phyloP scores from a whole-genome alignment of 306 rosid species.

The Vigna nakashimae region DNA sequence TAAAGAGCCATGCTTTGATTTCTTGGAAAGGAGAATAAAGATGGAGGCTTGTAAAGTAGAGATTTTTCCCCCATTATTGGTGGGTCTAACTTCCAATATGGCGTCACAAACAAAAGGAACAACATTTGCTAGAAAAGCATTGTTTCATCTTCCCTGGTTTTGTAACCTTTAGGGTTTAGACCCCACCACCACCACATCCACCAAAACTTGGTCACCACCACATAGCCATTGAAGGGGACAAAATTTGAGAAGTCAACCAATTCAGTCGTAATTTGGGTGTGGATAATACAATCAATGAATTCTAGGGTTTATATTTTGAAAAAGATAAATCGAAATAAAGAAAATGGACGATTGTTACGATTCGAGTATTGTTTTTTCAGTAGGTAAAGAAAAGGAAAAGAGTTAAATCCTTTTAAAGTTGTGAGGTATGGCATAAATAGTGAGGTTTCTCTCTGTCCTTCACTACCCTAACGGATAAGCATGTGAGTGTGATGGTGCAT shows the following conservation, averaged over 20 bases:
- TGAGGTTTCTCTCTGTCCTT: constrained; percentile 30
- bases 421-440: background rate
- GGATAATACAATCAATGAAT: constrained; percentile 21
- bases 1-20: constrained; percentile 21
- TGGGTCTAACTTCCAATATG: constrained; percentile 44
- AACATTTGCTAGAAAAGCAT: constrained; percentile 45
- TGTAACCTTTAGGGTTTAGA: constrained; percentile 23
- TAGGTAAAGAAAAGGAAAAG: background rate
- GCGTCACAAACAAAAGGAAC: constrained; percentile 53
- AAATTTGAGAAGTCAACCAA: constrained; percentile 45
- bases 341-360: background rate
- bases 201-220: constrained; percentile 30
- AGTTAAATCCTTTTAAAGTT: constrained; percentile 27
- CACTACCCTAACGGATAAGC: constrained; percentile 47
- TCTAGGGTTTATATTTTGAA: constrained; percentile 11
- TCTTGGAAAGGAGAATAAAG: constrained; percentile 41
- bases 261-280: constrained; percentile 42
- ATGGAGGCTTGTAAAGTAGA: constrained; percentile 44
- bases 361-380: background rate
- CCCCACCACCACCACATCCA: constrained; percentile 48
- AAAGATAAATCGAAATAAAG: background rate
- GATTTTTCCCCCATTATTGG: constrained; percentile 34
- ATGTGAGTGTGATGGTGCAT: constrained; percentile 41
- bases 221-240: constrained; percentile 35
- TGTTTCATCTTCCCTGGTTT: constrained; percentile 30